These are phyloP conservation scores for Vigna nakashimae DNA, from an alignment of 306 rosid species.

Conservation along the genomic window DNA sequence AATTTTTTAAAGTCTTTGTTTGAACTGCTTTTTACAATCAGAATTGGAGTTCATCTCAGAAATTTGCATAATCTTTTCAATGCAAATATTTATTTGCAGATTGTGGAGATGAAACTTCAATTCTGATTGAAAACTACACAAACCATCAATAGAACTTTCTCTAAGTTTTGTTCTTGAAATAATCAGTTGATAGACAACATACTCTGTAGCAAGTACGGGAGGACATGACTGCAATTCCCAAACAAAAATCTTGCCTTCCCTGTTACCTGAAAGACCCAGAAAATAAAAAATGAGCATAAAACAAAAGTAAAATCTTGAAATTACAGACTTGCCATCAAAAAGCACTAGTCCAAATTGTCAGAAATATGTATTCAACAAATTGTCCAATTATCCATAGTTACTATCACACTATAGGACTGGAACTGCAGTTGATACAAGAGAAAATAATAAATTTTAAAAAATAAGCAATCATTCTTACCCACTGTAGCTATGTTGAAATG, in stretches of 20 bases:
- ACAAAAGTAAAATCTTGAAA: not conserved
- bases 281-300: not conserved
- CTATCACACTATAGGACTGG: not conserved
- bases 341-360: not conserved
- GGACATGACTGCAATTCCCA: constrained; percentile 98
- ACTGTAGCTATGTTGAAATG: constrained; percentile 76
- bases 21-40: not conserved
- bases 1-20: not conserved
- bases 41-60: not conserved
- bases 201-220: constrained; percentile 82
- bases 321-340: constrained; percentile 9
- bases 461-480: constrained; percentile 58
- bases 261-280: constrained; percentile 66
- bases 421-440: not conserved
- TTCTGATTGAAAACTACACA: not conserved
- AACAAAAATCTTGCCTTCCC: constrained; percentile 87
- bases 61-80: not conserved
- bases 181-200: not conserved
- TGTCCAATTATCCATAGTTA: constrained; percentile 12
- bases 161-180: not conserved
- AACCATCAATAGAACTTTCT: not conserved
- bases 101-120: not conserved
- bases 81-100: not conserved
- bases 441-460: not conserved
- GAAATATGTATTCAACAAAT: not conserved